Evolutionary conservation across 805 yeast genomes (phyloP).

Genomic region (Kluyveromyces wickerhamii): DNA sequence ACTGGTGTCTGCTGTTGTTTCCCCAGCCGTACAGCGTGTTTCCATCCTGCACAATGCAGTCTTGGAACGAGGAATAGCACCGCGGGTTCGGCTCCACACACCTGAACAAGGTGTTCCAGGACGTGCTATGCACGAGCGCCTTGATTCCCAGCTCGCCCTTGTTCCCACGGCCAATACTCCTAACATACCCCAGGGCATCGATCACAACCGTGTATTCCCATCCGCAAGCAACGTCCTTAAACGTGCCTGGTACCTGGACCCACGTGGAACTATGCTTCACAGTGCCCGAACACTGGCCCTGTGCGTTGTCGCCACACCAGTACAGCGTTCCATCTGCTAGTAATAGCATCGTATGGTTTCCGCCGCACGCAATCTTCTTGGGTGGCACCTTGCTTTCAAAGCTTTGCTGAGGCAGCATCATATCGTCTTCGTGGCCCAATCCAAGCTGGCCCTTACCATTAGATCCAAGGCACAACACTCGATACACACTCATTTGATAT

Average conservation of each 20-base stretch:
- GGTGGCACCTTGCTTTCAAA: conserved; percentile 23
- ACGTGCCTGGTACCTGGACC: conserved; percentile 21
- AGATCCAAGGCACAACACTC: conserved; percentile 52
- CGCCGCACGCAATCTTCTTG: conserved; percentile 59
- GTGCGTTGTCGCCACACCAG: conserved; percentile 50
- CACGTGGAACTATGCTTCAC: conserved; percentile 6
- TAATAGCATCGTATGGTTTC: conserved; percentile 72
- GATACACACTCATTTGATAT: not conserved
- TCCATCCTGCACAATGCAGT: conserved; percentile 66
- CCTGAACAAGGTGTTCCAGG: conserved; percentile 8
- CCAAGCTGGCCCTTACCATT: conserved; percentile 79
- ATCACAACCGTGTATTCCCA: conserved; percentile 69
- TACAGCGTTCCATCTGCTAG: conserved; percentile 44
- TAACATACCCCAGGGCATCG: conserved; percentile 34
- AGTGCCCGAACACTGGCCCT: conserved; percentile 44
- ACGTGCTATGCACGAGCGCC: conserved; percentile 25
- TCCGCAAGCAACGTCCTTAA: conserved; percentile 53
- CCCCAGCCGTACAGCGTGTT: conserved; percentile 50
- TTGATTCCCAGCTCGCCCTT: conserved; percentile 65
- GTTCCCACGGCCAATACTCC: conserved; percentile 52
- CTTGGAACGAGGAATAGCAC: conserved; percentile 31
- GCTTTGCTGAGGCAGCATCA: conserved; percentile 24
- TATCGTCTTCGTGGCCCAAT: conserved; percentile 44
- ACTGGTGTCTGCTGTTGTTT: conserved; percentile 40
- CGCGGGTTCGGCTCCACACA: conserved; percentile 10